These are phyloP conservation scores for Phytophthora vignae DNA, from an alignment of 352 stramenopile species.

Conservation along the genomic window DNA sequence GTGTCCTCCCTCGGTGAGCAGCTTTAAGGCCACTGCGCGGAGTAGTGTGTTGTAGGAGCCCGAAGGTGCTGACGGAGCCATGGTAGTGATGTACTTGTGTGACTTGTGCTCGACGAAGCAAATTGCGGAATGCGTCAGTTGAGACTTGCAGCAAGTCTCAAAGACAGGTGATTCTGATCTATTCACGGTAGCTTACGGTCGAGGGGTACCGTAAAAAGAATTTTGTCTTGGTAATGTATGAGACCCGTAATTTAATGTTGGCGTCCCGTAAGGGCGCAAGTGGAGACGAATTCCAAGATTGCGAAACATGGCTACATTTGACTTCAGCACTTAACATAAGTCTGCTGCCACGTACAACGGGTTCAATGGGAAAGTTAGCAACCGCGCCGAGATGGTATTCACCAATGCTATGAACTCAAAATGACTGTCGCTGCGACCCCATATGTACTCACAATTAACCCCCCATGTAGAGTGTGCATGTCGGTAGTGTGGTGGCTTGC, in stretches of 20 bases:
- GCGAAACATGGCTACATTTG: no score
- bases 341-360: not conserved
- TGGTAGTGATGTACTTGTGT: constrained; percentile 3
- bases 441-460: no score
- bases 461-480: no score
- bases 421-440: no score
- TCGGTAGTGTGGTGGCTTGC: no score
- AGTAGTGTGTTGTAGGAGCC: constrained; percentile 46
- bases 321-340: not conserved
- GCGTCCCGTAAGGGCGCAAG: not conserved
- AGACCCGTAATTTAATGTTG: not conserved
- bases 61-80: constrained; percentile 24
- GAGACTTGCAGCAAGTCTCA: constrained; percentile 8
- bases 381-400: no score
- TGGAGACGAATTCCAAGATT: not conserved
- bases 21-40: constrained; percentile 32
- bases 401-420: no score
- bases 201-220: no score
- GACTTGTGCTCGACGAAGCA: constrained; percentile 16
- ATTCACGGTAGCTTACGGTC: not conserved
- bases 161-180: no score
- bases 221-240: not conserved
- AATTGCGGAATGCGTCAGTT: constrained; percentile 25
- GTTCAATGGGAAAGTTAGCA: not conserved
- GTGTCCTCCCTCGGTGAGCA: constrained; percentile 51